Conservation (phyloP, 2,329 filamentous ascomycete species). For the Botrytis paeoniae region DNA sequence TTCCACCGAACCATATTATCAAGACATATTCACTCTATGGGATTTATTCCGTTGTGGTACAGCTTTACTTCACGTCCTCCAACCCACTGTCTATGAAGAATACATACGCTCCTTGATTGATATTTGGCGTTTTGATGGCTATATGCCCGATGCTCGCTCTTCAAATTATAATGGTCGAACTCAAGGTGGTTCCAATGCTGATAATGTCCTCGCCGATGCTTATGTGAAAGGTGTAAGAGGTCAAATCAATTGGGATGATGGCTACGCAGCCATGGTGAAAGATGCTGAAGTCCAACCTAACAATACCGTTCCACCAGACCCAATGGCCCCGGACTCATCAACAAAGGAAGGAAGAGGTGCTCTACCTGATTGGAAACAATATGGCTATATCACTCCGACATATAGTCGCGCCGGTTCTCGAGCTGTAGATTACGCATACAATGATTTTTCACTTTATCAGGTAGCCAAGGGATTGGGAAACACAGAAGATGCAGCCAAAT, state of each 20-base stretch:
- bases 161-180: slow-evolving; percentile 67
- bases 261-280: slow-evolving; percentile 60
- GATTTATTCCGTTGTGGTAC: slow-evolving; percentile 61
- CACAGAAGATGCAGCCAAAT: slow-evolving; percentile 10
- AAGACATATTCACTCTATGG: slow-evolving; percentile 71
- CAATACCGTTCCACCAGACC: slow-evolving; percentile 57
- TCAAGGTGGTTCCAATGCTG: slow-evolving; percentile 67
- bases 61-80: slow-evolving; percentile 61
- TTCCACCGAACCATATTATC: slow-evolving; percentile 65
- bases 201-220: slow-evolving; percentile 70
- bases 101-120: slow-evolving; percentile 66
- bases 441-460: slow-evolving; percentile 65
- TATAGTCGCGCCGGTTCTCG: slow-evolving; percentile 61
- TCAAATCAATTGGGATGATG: slow-evolving; percentile 61
- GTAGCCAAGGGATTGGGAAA: slow-evolving; percentile 51
- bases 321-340: slow-evolving; percentile 51
- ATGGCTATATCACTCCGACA: slow-evolving; percentile 62
- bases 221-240: slow-evolving; percentile 65
- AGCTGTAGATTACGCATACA: slow-evolving; percentile 64
- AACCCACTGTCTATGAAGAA: slow-evolving; percentile 61
- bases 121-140: slow-evolving; percentile 63
- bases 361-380: slow-evolving; percentile 63
- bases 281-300: slow-evolving; percentile 62
- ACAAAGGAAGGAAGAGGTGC: slow-evolving; percentile 68
- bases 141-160: slow-evolving; percentile 62